phyloP scores from a whole-genome alignment of 2,329 filamentous ascomycete species.

The Penicillium oxalicum region DNA sequence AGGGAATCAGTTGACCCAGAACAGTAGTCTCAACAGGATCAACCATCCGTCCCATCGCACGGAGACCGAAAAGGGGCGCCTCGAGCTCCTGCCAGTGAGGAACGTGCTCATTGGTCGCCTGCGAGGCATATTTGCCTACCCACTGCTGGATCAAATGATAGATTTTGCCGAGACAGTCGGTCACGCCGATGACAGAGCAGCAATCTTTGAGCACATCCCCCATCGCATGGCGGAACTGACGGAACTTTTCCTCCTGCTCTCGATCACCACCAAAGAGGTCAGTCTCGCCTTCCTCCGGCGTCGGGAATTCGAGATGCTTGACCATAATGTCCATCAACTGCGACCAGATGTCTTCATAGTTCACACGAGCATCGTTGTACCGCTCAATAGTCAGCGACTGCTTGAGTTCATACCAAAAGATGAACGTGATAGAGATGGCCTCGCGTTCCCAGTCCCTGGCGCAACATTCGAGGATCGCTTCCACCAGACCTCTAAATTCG shows the following conservation, averaged over 20 bases:
- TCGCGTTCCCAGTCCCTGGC: slow-evolving; percentile 82
- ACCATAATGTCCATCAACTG: slow-evolving; percentile 91
- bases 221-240: slow-evolving; percentile 94
- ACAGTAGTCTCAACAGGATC: slow-evolving; percentile 81
- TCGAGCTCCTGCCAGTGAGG: slow-evolving; percentile 96
- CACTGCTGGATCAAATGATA: slow-evolving; percentile 80
- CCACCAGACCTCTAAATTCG: slow-evolving; percentile 78
- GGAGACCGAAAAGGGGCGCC: slow-evolving; percentile 88
- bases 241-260: slow-evolving; percentile 93
- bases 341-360: slow-evolving; percentile 75
- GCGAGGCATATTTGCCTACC: slow-evolving; percentile 74
- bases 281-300: slow-evolving; percentile 65
- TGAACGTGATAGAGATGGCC: slow-evolving; percentile 87
- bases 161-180: slow-evolving; percentile 84
- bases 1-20: slow-evolving; percentile 82
- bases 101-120: slow-evolving; percentile 67
- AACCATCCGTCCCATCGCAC: slow-evolving; percentile 95
- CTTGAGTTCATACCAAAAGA: slow-evolving; percentile 98
- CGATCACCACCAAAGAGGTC: slow-evolving; percentile 95
- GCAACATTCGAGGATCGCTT: slow-evolving; percentile 87
- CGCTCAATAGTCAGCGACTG: slow-evolving; percentile 88
- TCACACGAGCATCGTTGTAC: slow-evolving; percentile 73
- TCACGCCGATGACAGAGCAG: slow-evolving; percentile 91
- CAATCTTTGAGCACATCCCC: slow-evolving; percentile 96
- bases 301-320: slow-evolving; percentile 80